Evolutionary conservation across 768 basidiomycete genomes (phyloP), one percentile per base, ranked within the genome.

Genomic region (Boletus patriciae): DNA sequence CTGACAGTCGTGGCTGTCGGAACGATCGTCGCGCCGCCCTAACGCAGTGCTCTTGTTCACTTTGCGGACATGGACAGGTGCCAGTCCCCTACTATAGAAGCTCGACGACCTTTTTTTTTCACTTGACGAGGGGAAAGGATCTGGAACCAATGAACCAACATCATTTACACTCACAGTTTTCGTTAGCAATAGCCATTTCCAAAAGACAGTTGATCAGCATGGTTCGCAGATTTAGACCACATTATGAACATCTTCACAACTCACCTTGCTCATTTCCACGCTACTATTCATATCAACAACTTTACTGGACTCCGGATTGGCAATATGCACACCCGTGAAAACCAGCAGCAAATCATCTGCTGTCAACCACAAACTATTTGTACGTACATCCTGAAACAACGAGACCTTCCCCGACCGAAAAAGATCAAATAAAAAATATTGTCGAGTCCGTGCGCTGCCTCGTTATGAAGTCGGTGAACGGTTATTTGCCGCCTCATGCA

Each of bases 21-120:
- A 47, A 54, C 44, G 56, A 54, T 55, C 41, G 48, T 61, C 57
- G 46, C 23, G 23, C 57, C 47, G 23, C 37, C n/a, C 42, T 15
- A 47, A 36, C 34, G 34, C 52, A 50, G 49, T 37, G 5, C n/a
- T 44, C 31, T 52, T 23, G 10, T 49, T 57, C 53, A 46, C 49
- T 44, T 53, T 19, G 34, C 57, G 55, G 53, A 48, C 27, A 51
- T 54, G 55, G 47, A 40, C 51, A 16, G 33, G 37, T 44, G 19
- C 57, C 45, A 51, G 29, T 43, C 46, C 50, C 46, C 49, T 62
- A 34, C 43, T 62, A 60, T 68, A 54, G 68, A 60, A 58, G 37
- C 13, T 48, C n/a, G 19, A n/a, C 18, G 42, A 34, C 53, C 51
- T 12, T 58, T 50, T 55, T 50, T 52, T 36, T 50, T 50, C 19